Base-by-base conservation (phyloP, 1,139 yeast species). In the Yamadazyma blattariae region DNA sequence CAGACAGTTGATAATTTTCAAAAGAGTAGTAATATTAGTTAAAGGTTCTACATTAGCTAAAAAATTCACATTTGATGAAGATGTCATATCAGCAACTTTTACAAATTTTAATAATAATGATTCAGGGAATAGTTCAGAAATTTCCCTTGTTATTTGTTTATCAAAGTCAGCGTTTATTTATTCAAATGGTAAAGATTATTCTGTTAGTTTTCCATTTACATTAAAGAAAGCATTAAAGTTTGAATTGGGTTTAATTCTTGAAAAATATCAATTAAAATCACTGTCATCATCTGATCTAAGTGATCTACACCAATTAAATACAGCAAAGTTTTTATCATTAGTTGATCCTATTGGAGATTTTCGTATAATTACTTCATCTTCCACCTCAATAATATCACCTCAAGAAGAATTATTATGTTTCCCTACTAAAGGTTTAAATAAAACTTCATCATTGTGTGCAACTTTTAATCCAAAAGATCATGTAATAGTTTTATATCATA, bases 261-360 rank as follows among this genome's bases (percentile, higher is more conserved):
- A 82, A 48, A 64, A 77, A 29, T 72, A 68, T 33, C 59, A 52
- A 27, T 45, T 5, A 27, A 37, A 1, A 28, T 35, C 15, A 10
- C 13, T 7, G 4, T n/a, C 17, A 5, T 25, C 23, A 27, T 36
- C 8, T 20, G 42, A 39, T 19, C 44, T 44, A 19, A 27, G 43
- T 7, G 54, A 50, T 40, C 54, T 54, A 14, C 65, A 49, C 24
- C 61, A 50, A 34, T 44, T 51, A 31, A 53, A 48, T 32, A 40
- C 57, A 47, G 63, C 78, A 4, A 68, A 72, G 34, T 79, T 85
- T 46, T 61, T 83, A 40, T 73, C 88, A 0, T 57, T 86, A 44
- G 71, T 76, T 1, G 90, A 83, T 47, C 90, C 95, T 1, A 61
- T 82, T 32, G 77, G 77, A 4, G 90, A 85, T 16, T 64, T 82